Evolutionary conservation across 176 grass and related monocot species (phyloP), one percentile per base, ranked within the genome.

Genomic region (Musa acuminata): DNA sequence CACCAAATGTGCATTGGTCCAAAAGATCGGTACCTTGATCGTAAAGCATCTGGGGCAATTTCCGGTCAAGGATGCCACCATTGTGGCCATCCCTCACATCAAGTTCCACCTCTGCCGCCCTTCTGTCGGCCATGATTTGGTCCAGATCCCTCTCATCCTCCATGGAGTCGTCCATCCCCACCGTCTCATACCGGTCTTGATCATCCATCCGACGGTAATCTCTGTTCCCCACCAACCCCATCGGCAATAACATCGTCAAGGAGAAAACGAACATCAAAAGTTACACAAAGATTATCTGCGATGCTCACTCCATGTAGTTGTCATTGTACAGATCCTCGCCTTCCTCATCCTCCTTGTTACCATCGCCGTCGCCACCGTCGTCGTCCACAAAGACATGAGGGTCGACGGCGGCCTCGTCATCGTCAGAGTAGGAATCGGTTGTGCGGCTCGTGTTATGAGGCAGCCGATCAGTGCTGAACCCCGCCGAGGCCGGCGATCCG

Each of bases 71-170:
- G n/a, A 75, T 71, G 23, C 21, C 69, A 71, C 84, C 83, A 11
- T 83, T 85, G 68, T 77, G 78, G n/a, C 74, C 84, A 66, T 99
- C 91, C 69, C 88, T 94, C 13, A 75, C 76, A 73, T 94, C 88
- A 80, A 99, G 95, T 72, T 91, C 95, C 0, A 69, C 82, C 86
- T 99, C 90, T 0, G 95, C 95, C 3, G 90, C 95, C 77, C 88
- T 86, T 74, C 95, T 64, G 78, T 99, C 95, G 82, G 95, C 95
- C 79, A 99, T 99, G 43, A 99, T 99, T 79, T 99, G 88, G 80
- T 99, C 95, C 63, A 99, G 81, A 71, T 99, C 89, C 69, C 95
- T 94, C 76, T 99, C 95, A 82, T 99, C 95, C 77, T 94, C 95
- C 80, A 99, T 74, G 0, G 95, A 99, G 49, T 94, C 90, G 52